Percentiles rank a stretch among this genome's conserved stretches.
These are phyloP conservation scores for Trichoderma arundinaceum DNA, from an alignment of 2,329 filamentous ascomycete species.

Conservation along the genomic window DNA sequence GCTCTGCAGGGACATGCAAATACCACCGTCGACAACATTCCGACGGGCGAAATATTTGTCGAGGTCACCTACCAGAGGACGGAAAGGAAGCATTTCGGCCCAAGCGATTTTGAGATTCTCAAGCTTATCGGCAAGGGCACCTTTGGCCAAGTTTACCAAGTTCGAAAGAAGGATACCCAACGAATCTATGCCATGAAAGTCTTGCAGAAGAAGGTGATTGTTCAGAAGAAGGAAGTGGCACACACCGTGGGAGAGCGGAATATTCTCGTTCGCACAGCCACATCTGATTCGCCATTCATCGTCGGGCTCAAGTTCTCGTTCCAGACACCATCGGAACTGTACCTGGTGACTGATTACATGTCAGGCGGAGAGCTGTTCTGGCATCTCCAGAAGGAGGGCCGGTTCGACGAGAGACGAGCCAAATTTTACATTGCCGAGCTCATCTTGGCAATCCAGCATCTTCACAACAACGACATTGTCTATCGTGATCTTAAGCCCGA, in stretches of 20 bases:
- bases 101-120: constrained; percentile 93
- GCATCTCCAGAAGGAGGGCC: constrained; percentile 96
- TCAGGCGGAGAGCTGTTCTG: constrained; percentile 98
- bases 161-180: constrained; percentile 93
- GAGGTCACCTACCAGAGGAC: constrained; percentile 84
- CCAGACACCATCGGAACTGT: constrained; percentile 94
- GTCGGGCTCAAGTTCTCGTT: constrained; percentile 98
- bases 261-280: constrained; percentile 94
- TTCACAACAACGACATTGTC: constrained; percentile 96
- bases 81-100: constrained; percentile 90
- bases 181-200: constrained; percentile 99
- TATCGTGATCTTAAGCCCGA: constrained; percentile 98
- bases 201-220: constrained; percentile 98
- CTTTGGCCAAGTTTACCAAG: constrained; percentile 98
- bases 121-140: constrained; percentile 98
- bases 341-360: constrained; percentile 99
- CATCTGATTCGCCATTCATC: constrained; percentile 94
- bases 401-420: constrained; percentile 90
- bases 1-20: constrained; percentile 76
- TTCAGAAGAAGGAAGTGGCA: constrained; percentile 98
- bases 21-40: constrained; percentile 71
- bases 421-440: constrained; percentile 99
- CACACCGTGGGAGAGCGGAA: constrained; percentile 97
- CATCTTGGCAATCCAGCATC: constrained; percentile 90
- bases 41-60: constrained; percentile 87